Evolutionary conservation across 305 asterid species (phyloP), one percentile per base, ranked within the genome.

Genomic region (Fraxinus floribunda): DNA sequence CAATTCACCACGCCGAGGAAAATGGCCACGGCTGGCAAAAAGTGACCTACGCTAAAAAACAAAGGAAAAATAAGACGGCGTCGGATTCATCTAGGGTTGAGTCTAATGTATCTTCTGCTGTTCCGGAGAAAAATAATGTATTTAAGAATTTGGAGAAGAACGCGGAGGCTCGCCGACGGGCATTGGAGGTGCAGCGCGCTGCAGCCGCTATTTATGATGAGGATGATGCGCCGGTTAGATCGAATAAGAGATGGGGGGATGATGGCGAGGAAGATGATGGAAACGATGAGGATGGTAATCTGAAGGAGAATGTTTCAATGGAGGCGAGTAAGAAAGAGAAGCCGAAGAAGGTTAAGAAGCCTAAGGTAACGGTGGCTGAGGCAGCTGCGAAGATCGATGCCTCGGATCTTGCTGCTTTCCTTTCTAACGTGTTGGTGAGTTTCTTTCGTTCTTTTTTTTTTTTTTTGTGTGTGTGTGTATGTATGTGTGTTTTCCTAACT

Each of bases 351-450:
- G 89, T 62, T 35, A 91, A 93, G 91, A 93, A 90, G 87, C 92
- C 90, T 2, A 92, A 91, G 86, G 86, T 93, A 70, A 89, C 93
- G 5, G 89, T 93, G 57, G 89, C 93, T 26, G 97, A 93, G 86
- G 98, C 98, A 1, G 96, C 98, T 2, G 88, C 87, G 16, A 89
- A 89, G 93, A 93, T 95, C 75, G 94, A 93, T 55, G 91, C 89
- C 16, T 85, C 85, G 82, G 93, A 90, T 86, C 94, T 95, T n/a
- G 83, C 87, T 15, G 88, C 88, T 79, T 93, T 90, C 81, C 95
- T 95, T 20, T 81, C 94, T 10, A 89, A 86, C 16, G 77, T 90
- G 22, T 83, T 92, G 91, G 98, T 94, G n/a, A 77, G 89, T 2
- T 8, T 35, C 18, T 10, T 15, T 13, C 18, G 5, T 46, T 46